Evolutionary conservation across 371 early-diverging fungal genomes (phyloP).

Genomic region (Coemansia sp.): DNA sequence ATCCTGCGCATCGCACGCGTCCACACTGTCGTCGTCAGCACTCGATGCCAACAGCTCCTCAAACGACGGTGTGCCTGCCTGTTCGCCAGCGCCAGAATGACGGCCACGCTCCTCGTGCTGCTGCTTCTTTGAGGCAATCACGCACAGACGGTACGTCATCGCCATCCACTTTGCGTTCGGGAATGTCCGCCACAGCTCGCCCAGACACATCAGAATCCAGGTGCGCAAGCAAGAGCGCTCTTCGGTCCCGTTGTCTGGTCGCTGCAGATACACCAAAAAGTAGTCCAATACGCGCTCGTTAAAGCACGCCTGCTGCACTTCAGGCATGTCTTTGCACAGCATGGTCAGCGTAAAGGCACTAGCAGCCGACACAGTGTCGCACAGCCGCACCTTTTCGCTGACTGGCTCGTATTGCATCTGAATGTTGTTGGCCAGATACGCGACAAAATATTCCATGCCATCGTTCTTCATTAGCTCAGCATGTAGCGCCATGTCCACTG

Average conservation of each 20-base stretch:
- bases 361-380: conserved; percentile 78
- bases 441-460: conserved; percentile 91
- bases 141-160: conserved; percentile 77
- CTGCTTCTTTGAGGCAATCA: conserved; percentile 68
- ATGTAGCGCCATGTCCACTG: conserved; percentile 87
- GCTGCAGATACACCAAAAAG: conserved; percentile 49
- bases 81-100: background rate
- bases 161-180: conserved; percentile 66
- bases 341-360: conserved; percentile 92
- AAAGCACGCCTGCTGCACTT: conserved; percentile 84
- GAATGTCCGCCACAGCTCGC: conserved; percentile 81
- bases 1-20: conserved; percentile 46
- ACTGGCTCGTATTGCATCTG: conserved; percentile 56
- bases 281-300: conserved; percentile 50
- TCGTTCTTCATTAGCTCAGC: conserved; percentile 89
- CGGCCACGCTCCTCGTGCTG: conserved; percentile 48
- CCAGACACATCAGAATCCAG: conserved; percentile 86
- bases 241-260: conserved; percentile 51
- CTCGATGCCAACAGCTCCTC: conserved; percentile 47
- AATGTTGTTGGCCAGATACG: conserved; percentile 74
- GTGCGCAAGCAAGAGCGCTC: conserved; percentile 76
- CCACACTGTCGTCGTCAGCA: conserved; percentile 38
- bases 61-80: conserved; percentile 36
- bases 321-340: conserved; percentile 77
- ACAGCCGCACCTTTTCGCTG: conserved; percentile 44